Evolutionary conservation across 352 stramenopile genomes (phyloP).

Genomic region (Phytophthora aleatoria): DNA sequence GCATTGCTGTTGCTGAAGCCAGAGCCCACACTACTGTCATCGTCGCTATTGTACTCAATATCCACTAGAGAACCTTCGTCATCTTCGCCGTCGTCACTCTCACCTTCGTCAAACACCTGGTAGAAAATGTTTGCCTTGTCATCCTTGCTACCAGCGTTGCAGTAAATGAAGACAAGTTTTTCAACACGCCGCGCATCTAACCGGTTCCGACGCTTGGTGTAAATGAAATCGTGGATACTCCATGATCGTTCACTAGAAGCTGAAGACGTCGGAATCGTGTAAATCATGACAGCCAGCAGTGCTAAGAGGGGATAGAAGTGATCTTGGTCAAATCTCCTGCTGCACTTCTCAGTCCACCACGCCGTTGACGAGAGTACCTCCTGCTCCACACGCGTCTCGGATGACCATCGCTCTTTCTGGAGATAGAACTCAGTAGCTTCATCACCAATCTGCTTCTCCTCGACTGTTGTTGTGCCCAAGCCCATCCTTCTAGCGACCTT

Average conservation of each 20-base stretch:
- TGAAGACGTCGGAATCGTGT: constrained; percentile 8
- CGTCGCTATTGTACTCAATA: background rate
- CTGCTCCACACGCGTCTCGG: constrained; percentile 4
- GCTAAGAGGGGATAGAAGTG: constrained; percentile 10
- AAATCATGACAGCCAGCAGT: constrained; percentile 1
- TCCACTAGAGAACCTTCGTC: background rate
- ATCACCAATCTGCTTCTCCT: background rate
- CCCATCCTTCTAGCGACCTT: background rate
- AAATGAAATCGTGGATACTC: constrained; percentile 15
- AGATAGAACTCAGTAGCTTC: constrained; percentile 5
- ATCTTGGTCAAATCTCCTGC: background rate
- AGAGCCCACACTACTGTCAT: background rate
- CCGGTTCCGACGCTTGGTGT: constrained; percentile 11
- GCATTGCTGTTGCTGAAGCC: background rate
- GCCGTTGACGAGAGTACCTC: background rate
- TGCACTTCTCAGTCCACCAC: constrained; percentile 1
- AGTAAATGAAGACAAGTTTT: constrained; percentile 12
- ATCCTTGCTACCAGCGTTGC: constrained; percentile 15
- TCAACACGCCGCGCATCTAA: constrained; percentile 1
- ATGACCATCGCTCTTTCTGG: constrained; percentile 3
- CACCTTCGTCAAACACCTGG: background rate
- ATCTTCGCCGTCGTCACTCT: constrained; percentile 4
- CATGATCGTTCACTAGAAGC: constrained; percentile 11
- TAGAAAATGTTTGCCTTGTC: constrained; percentile 11
- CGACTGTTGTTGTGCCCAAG: background rate